Conservation (phyloP, 805 yeast species). For the Scheffersomyces stipitis region DNA sequence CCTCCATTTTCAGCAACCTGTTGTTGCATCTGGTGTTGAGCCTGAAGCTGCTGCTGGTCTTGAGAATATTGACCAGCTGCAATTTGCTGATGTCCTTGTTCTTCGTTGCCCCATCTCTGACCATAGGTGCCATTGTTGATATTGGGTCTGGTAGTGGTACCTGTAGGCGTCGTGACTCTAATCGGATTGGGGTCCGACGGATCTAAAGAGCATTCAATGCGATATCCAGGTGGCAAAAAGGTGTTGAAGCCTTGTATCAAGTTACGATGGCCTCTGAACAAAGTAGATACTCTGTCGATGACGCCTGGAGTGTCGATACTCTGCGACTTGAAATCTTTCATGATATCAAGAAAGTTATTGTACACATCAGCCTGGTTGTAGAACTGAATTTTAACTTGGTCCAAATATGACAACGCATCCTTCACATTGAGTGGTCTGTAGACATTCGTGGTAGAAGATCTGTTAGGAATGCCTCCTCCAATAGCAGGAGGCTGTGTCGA, state of each 20-base stretch:
- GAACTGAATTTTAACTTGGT: conserved; percentile 93
- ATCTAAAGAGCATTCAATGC: conserved; percentile 86
- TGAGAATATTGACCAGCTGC: conserved; percentile 16
- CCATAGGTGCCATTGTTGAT: conserved; percentile 25
- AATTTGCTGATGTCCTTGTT: conserved; percentile 7
- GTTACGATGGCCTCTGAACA: conserved; percentile 90
- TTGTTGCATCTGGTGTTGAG: conserved; percentile 9
- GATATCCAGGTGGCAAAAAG: conserved; percentile 93
- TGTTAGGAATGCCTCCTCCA: conserved; percentile 33
- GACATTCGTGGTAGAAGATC: conserved; percentile 40
- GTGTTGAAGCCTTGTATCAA: conserved; percentile 97
- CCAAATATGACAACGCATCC: conserved; percentile 93
- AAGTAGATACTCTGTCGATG: conserved; percentile 86
- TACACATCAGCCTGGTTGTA: conserved; percentile 92
- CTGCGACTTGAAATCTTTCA: conserved; percentile 98
- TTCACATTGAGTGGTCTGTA: conserved; percentile 89
- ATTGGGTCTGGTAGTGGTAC: conserved; percentile 68
- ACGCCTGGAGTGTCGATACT: conserved; percentile 98
- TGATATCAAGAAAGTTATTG: conserved; percentile 92
- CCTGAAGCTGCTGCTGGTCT: conserved; percentile 16
- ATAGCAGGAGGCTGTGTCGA: conserved; percentile 20
- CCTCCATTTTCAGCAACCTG: conserved; percentile 41
- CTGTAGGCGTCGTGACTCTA: conserved; percentile 93
- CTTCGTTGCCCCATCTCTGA: conserved; percentile 29
- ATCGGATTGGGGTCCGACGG: conserved; percentile 91